Percentiles rank a stretch among this genome's conserved stretches.
These are phyloP conservation scores for Massospora cicadina DNA, from an alignment of 371 early-diverging fungal species.

Conservation along the genomic window DNA sequence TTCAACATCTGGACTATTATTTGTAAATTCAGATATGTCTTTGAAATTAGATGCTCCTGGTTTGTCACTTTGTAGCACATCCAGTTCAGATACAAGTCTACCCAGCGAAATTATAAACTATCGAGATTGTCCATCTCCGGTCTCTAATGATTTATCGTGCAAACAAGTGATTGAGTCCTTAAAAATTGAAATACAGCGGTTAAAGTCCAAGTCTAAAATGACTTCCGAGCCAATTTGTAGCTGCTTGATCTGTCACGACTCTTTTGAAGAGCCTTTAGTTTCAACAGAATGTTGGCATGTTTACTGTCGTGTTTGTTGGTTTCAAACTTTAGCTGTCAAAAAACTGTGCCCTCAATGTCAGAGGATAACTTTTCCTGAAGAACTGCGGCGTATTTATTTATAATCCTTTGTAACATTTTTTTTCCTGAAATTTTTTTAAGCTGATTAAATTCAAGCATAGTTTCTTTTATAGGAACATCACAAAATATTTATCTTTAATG, in stretches of 20 bases:
- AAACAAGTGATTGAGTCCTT: not conserved
- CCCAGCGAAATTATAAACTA: not conserved
- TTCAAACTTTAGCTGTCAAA: slow-evolving; percentile 65
- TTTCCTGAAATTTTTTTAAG: too few species aligned
- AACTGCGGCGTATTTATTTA: slow-evolving; percentile 65
- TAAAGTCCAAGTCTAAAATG: not conserved
- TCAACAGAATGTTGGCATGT: slow-evolving; percentile 89
- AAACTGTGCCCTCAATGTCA: slow-evolving; percentile 84
- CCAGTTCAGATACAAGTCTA: not conserved
- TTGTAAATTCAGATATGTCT: not conserved
- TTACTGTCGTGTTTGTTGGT: slow-evolving; percentile 78
- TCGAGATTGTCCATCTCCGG: not conserved
- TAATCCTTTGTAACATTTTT: too few species aligned
- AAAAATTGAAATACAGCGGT: not conserved
- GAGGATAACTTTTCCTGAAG: slow-evolving; percentile 66
- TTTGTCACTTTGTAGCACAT: not conserved
- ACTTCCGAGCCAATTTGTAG: slow-evolving; percentile 9
- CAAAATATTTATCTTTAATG: too few species aligned
- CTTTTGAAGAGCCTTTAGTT: slow-evolving; percentile 46
- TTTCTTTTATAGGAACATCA: too few species aligned
- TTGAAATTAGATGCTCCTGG: not conserved
- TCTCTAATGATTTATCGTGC: not conserved
- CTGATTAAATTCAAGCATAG: too few species aligned
- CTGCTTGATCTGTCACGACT: slow-evolving; percentile 70
- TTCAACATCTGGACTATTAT: too few species aligned